Evolutionary conservation across 768 basidiomycete species (phyloP), one percentile per base, ranked within the genome.

Genomic region (Holtermannia corniformis): DNA sequence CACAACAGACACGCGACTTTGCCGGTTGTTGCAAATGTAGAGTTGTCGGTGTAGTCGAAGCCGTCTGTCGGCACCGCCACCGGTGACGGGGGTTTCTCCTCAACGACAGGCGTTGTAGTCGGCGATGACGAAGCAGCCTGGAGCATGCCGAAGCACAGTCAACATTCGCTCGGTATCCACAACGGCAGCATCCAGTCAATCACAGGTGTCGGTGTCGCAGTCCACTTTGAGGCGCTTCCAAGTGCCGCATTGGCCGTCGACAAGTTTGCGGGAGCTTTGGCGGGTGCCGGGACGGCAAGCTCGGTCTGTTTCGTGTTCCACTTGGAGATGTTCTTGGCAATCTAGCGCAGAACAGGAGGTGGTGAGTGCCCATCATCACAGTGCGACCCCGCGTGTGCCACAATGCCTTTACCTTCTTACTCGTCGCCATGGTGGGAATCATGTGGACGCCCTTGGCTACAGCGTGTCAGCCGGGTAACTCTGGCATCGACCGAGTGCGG

Each of bases 281-380:
- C 46, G 5, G 52, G 54, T 2, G 47, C 55, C 10, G 63, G 63
- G 10, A 58, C 52, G 3, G 59, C 54, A 47, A 95, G 78, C 64
- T 90, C 92, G 73, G 84, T 85, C 73, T 93, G 88, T 10, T 92
- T 87, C 75, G 84, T 85, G 68, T 92, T 97, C 95, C 93, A 99
- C 70, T 97, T 96, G 64, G 79, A 83, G 67, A 99, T 96, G 64
- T 91, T 90, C 70, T 80, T 86, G 46, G 80, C 86, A 43, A 83
- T 86, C 88, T 95, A 67, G 46, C 4, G 13, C 5, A 44, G 21
- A 32, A 45, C 19, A 47, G 27, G 32, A 45, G 41, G 50, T 48
- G 53, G 41, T 25, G 26, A 32, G 55, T 41, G 44, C 41, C 49
- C 56, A 43, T 44, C 48, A n/a, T 25, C n/a, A 20, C 16, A 24